phyloP scores from a whole-genome alignment of 345 rosid genomes.

The Eucalyptus erythrocorys region DNA sequence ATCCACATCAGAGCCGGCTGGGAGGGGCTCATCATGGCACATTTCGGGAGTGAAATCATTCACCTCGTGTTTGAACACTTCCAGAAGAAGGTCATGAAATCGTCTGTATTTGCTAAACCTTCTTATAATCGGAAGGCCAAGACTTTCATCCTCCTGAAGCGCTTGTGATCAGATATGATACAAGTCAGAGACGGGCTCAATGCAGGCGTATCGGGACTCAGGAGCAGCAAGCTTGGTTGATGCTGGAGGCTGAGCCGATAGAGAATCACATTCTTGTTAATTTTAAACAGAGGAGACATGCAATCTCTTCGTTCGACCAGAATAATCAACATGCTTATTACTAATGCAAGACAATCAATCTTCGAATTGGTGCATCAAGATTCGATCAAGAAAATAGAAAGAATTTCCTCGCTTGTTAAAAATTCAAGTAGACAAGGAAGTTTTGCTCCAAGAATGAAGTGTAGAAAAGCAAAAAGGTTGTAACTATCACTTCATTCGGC shows the following conservation, averaged over 20 bases:
- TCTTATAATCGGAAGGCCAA: neutral
- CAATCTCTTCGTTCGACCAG: neutral
- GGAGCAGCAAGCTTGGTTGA: neutral
- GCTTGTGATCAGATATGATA: neutral
- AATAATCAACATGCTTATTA: neutral
- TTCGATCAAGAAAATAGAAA: neutral
- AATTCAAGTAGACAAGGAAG: neutral
- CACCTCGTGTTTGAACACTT: fast-evolving
- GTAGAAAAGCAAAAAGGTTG: neutral
- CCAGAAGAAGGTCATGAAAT: neutral
- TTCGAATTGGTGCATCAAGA: neutral
- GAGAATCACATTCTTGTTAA: neutral
- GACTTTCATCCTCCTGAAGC: neutral
- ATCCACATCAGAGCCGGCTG: neutral
- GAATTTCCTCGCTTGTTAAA: neutral
- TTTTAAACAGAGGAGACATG: neutral
- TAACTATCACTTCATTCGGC: neutral
- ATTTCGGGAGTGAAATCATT: neutral
- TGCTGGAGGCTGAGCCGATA: neutral
- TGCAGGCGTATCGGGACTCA: neutral
- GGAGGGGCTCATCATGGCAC: neutral
- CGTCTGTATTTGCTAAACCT: neutral
- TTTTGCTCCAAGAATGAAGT: neutral
- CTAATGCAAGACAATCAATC: neutral
- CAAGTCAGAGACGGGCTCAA: neutral